Conservation (phyloP, 169 alveolate species). For the Plasmodium vinckei region DNA sequence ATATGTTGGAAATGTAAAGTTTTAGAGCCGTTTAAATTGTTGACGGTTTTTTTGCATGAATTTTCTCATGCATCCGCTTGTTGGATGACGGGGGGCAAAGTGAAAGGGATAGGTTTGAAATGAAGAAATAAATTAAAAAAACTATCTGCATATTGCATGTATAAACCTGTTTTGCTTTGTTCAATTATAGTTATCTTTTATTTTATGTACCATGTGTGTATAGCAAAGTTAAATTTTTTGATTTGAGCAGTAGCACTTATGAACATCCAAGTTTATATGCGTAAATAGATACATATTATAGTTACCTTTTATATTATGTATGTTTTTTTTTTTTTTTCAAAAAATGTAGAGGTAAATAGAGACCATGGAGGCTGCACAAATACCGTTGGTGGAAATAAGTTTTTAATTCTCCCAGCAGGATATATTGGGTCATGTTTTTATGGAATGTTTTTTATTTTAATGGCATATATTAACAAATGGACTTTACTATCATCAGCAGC, state of each 20-base stretch:
- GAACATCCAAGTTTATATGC: no score
- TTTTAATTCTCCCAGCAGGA: constrained; percentile 84
- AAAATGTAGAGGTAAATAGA: constrained; percentile 79
- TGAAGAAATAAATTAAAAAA: constrained; percentile 21
- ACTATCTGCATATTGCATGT: not conserved
- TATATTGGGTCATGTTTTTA: constrained; percentile 83
- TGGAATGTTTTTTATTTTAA: constrained; percentile 80
- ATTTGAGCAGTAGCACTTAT: not conserved
- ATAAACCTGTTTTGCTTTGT: no score
- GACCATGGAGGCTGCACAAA: constrained; percentile 83
- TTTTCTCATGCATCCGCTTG: constrained; percentile 86
- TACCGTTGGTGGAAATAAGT: constrained; percentile 80
- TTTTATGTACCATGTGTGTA: not conserved
- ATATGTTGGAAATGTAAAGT: constrained; percentile 74
- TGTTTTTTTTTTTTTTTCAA: not conserved
- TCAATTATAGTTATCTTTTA: no score
- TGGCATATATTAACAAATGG: constrained; percentile 81
- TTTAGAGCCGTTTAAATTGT: constrained; percentile 80
- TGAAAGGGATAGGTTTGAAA: constrained; percentile 80
- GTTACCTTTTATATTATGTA: not conserved
- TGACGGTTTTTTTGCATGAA: constrained; percentile 85
- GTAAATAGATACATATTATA: not conserved
- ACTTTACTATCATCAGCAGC: constrained; percentile 78
- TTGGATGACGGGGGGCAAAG: constrained; percentile 85
- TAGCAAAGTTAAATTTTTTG: not conserved